Evolutionary conservation across 208 protist genomes (phyloP), one percentile per base, ranked within the genome.

Genomic region (Crithidia mellificae): DNA sequence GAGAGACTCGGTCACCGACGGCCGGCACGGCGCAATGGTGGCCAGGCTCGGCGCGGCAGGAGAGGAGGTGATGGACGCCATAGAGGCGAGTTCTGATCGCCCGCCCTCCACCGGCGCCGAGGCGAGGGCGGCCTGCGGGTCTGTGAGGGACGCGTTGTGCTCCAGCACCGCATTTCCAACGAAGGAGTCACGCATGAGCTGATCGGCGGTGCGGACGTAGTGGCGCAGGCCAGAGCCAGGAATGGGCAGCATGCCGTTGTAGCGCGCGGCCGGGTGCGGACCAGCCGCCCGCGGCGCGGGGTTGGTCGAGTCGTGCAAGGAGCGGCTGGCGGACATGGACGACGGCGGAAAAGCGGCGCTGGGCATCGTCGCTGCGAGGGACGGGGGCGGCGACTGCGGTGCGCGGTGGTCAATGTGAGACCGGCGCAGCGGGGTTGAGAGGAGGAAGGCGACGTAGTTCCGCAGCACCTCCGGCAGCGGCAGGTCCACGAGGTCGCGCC

Each of bases 401-500:
- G 41, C 47, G 6, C 47, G 47, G 24, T 44, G 29, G 4, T 32
- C 41, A 11, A 50, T 4, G 32, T 30, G 49, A 8, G 64, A 34
- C 4, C 50, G 64, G 6, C 22, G 57, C n/a, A 72, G 53, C 22
- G 76, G 81, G 30, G 79, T 77, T 15, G 58, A 38, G 6, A 91
- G 67, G 39, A 88, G 46, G 51, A 77, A 66, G 22, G 82, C 63
- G 38, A 91, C 32, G 44, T 53, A 62, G 32, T 36, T n/a, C 17
- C 65, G 75, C 25, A 88, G n/a, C 38, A 44, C 47, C n/a, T 65
- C 41, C 15, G 82, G 82, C 38, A 87, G 39, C 6, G 85, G 85
- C 15, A 88, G 71, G 29, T 81, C 72, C 50, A 63, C 75, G 25
- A 87, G 68, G 56, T 85, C 66, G 24, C 80, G 50, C 50, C 69